These are phyloP conservation scores for Violaceomyces palustris DNA, from an alignment of 1,284 basidiomycete genomes.

Conservation along the genomic window DNA sequence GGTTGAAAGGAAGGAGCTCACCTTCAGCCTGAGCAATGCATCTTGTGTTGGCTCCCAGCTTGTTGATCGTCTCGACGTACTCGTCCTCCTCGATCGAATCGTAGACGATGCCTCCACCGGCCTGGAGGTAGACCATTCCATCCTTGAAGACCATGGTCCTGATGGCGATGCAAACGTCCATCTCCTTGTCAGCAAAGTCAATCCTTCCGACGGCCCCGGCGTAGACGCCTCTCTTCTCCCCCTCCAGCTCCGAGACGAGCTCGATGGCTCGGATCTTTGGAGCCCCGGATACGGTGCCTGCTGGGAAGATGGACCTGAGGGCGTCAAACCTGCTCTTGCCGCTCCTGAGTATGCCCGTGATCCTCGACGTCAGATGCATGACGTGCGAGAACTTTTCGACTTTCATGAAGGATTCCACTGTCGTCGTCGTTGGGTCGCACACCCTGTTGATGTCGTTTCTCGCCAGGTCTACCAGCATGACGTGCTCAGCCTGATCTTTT, in stretches of 20 bases:
- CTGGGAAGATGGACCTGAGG: constrained; percentile 97
- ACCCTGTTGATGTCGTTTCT: constrained; percentile 99
- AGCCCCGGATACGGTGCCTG: constrained; percentile 97
- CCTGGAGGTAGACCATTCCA: constrained; percentile 85
- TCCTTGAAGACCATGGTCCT: constrained; percentile 97
- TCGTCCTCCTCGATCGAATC: constrained; percentile 97
- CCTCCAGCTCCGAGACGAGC: constrained; percentile 78
- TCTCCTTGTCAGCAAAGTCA: constrained; percentile 87
- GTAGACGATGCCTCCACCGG: constrained; percentile 89
- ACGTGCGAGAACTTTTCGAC: constrained; percentile 97
- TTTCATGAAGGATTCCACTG: constrained; percentile 90
- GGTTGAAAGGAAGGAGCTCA: no score
- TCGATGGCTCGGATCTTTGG: constrained; percentile 99
- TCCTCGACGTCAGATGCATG: constrained; percentile 92
- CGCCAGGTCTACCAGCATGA: constrained; percentile 97
- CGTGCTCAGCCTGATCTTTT: constrained; percentile 96
- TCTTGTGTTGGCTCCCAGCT: constrained; percentile 78
- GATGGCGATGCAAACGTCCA: constrained; percentile 99
- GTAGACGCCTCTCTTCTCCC: constrained; percentile 87
- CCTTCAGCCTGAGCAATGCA: constrained; percentile 80
- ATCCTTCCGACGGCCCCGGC: constrained; percentile 96
- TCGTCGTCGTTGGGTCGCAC: constrained; percentile 88
- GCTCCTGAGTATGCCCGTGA: constrained; percentile 78
- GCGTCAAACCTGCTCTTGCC: constrained; percentile 90
- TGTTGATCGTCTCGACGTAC: constrained; percentile 92